These are phyloP conservation scores for Candida coleopterorum DNA, from an alignment of 805 yeast genomes.

Conservation along the genomic window DNA sequence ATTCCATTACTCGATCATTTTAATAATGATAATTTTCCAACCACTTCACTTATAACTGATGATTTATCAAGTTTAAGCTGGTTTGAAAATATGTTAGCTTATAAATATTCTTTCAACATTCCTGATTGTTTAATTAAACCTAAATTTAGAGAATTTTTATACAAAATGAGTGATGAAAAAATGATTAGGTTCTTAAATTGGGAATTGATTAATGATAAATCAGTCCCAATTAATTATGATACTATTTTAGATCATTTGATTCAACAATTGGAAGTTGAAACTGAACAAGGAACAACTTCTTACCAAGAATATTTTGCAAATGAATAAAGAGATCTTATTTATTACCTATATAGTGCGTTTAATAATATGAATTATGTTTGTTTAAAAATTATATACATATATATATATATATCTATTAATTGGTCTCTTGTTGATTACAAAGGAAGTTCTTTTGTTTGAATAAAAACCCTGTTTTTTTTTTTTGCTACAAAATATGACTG, in stretches of 20 bases:
- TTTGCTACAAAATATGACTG: no score
- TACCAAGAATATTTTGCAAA: constrained; percentile 3
- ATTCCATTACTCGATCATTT: neutral
- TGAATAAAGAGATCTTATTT: no score
- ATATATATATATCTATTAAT: no score
- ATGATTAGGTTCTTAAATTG: neutral
- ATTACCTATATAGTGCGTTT: no score
- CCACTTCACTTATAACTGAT: neutral
- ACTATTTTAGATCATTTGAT: neutral
- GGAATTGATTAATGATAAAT: neutral
- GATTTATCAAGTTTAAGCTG: constrained; percentile 1
- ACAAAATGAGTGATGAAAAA: constrained; percentile 1
- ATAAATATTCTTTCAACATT: constrained; percentile 1
- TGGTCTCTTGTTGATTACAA: no score
- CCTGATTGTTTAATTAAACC: constrained; percentile 2
- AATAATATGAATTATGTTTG: neutral
- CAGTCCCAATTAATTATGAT: constrained; percentile 4
- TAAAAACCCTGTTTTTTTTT: no score
- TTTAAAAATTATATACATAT: no score
- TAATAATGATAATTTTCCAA: constrained; percentile 3
- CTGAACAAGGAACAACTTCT: constrained; percentile 2
- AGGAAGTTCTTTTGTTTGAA: no score
- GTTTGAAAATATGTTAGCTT: constrained; percentile 4
- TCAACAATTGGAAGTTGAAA: constrained; percentile 2
- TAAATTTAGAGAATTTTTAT: neutral